A percentile compares a stretch with the other conserved stretches of the same genome.
These are phyloP conservation scores for Phalaenopsis aphrodite DNA, from an alignment of 106 monocot genomes.

Conservation along the genomic window DNA sequence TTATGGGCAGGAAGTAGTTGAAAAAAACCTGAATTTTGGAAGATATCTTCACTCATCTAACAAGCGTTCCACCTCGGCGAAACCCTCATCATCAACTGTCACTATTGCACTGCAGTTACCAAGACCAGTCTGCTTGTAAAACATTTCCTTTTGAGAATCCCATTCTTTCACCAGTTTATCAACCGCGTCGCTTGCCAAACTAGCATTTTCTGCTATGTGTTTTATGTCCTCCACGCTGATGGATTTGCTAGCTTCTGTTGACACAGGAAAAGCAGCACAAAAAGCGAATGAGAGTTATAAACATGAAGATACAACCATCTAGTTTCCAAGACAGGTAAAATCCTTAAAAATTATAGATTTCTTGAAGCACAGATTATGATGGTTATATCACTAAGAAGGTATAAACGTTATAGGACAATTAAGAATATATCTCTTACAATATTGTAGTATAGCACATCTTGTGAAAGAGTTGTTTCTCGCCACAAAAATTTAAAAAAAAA, in stretches of 20 bases:
- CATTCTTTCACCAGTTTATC: slow-evolving; percentile 46
- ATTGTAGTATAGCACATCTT: too few species aligned
- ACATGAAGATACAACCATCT: not conserved
- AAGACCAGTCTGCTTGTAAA: slow-evolving; percentile 49
- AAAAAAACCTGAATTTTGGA: not conserved
- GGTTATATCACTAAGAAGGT: not conserved
- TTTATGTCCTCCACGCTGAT: slow-evolving; percentile 46
- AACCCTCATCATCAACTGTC: slow-evolving; percentile 29
- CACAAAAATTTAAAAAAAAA: too few species aligned
- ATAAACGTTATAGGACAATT: too few species aligned
- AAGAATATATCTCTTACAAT: too few species aligned
- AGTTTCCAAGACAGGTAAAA: not conserved
- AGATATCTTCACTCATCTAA: slow-evolving; percentile 22
- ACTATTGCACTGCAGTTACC: slow-evolving; percentile 18
- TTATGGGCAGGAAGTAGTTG: not conserved
- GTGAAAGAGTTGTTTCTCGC: too few species aligned
- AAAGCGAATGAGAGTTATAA: not conserved
- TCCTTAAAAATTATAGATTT: not conserved
- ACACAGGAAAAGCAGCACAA: not conserved
- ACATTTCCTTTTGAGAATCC: slow-evolving; percentile 56
- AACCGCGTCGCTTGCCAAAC: slow-evolving; percentile 22
- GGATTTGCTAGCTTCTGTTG: slow-evolving; percentile 32
- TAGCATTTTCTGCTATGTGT: slow-evolving; percentile 36
- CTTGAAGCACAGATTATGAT: not conserved
- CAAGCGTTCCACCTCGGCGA: slow-evolving; percentile 42